Evolutionary conservation across 2,329 filamentous ascomycete species (phyloP), one percentile per base, ranked within the genome.

Genomic region (Trichoderma simmonsii): DNA sequence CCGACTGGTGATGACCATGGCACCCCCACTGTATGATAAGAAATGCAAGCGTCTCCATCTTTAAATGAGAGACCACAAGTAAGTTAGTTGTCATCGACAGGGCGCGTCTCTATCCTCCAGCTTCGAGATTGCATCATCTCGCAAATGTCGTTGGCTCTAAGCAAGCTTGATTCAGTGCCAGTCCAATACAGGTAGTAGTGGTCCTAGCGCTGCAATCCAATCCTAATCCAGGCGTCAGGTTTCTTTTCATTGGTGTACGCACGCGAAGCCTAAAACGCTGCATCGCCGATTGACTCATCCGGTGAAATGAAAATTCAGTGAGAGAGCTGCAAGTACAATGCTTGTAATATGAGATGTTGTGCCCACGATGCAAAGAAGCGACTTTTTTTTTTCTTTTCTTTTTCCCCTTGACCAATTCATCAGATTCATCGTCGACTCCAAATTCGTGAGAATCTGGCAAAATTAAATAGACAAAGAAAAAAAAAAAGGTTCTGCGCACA

Each of bases 211-310:
- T 39, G 21, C 26, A 48, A 26, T 4, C 8, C 36, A 59, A 9
- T 43, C 54, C 34, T 2, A 48, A 60, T 68, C 2, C 2, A 60
- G 54, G 39, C 26, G 36, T 34, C 54, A n/a, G 43, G 24, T n/a
- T n/a, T 60, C 12, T 7, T 32, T 21, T 30, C 18, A 68, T 32
- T 48, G 65, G 54, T 9, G 65, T 21, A 59, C 56, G 15, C 30
- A 28, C 2, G n/a, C 30, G 14, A 26, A n/a, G 8, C 34, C 18
- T 39, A 43, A 21, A 15, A 1, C 7, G 6, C 21, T 30, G 43
- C 67, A 70, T 70, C 59, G 21, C 67, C 57, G 67, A 39, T 14
- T 63, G 67, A 70, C 39, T 70, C 67, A 70, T 48, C 11, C 67
- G 67, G 57, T 24, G 43, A 56, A 48, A 1, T 18, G 21, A 4